phyloP scores from a whole-genome alignment of 2,329 filamentous ascomycete species.

The Dothistroma septosporum region DNA sequence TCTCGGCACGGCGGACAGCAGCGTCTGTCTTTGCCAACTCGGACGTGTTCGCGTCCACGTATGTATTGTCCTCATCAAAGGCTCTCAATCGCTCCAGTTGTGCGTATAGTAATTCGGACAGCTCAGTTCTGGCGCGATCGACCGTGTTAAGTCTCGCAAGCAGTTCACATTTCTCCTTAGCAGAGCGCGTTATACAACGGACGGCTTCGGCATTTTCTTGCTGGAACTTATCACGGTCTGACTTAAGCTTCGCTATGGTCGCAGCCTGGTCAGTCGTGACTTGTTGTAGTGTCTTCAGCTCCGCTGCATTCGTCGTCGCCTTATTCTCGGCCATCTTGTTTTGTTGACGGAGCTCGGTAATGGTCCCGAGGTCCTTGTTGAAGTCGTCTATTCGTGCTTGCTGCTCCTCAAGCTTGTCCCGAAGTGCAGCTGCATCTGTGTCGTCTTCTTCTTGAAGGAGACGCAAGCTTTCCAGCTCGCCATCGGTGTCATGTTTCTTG shows the following conservation, averaged over 20 bases:
- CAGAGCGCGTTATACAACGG: neutral
- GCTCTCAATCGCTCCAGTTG: neutral
- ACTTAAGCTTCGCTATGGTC: neutral
- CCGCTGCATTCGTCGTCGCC: neutral
- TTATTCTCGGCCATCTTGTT: neutral
- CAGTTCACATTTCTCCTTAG: neutral
- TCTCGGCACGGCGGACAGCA: neutral
- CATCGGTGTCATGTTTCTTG: neutral
- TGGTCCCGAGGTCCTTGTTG: neutral
- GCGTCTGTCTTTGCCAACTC: neutral
- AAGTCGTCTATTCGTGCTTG: neutral
- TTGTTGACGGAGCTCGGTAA: neutral
- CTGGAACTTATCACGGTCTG: neutral
- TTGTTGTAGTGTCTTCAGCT: neutral
- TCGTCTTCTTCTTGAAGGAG: neutral
- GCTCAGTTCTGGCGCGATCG: neutral
- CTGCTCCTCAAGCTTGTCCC: neutral
- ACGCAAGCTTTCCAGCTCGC: neutral
- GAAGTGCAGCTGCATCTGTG: neutral
- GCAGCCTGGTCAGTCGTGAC: neutral
- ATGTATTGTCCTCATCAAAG: neutral
- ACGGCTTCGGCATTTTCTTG: neutral
- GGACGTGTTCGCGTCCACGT: neutral
- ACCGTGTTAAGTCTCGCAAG: neutral
- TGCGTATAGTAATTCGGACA: neutral